These are phyloP conservation scores for Bipolaris zeicola DNA, from an alignment of 2,329 filamentous ascomycete genomes.

Conservation along the genomic window DNA sequence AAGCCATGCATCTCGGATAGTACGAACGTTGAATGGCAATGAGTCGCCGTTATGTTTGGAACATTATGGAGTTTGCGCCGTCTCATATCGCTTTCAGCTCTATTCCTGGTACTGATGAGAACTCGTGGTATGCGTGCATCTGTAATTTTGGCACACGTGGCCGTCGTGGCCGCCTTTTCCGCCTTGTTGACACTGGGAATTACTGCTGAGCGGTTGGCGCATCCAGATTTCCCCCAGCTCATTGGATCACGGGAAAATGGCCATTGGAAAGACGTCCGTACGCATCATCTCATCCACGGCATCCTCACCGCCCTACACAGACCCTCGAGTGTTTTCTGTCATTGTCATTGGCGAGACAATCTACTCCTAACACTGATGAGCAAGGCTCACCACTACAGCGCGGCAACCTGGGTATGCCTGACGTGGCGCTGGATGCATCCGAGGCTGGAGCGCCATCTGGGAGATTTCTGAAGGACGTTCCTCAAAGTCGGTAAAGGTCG, in stretches of 20 bases:
- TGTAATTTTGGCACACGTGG: neutral
- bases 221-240: neutral
- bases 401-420: neutral
- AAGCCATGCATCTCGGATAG: neutral
- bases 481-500: neutral
- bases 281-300: neutral
- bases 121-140: neutral
- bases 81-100: neutral
- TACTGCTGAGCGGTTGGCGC: no score
- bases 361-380: neutral
- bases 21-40: neutral
- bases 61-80: no score
- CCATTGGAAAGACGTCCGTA: neutral
- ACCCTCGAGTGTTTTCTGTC: neutral
- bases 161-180: neutral
- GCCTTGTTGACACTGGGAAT: neutral
- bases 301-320: neutral
- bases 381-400: neutral
- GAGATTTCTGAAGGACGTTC: neutral
- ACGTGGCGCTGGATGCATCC: neutral
- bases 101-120: neutral
- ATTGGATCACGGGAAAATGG: neutral
- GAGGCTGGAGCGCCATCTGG: neutral
- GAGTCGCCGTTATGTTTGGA: neutral
- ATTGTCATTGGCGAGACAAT: neutral